These are phyloP conservation scores for Mentha longifolia DNA, from an alignment of 257 asterid species.

Conservation along the genomic window DNA sequence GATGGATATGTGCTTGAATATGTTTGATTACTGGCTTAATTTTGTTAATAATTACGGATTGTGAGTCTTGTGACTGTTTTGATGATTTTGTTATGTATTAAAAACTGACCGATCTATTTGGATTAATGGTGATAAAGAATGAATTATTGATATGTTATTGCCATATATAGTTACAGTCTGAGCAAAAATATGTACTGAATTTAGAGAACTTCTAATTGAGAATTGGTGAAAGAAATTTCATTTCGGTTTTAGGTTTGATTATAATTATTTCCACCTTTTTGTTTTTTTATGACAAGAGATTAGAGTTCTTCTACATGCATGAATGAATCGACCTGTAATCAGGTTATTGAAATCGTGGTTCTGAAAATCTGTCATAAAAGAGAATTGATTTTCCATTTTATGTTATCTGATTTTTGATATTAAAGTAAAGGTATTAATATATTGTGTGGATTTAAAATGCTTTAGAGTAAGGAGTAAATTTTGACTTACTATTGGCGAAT, in stretches of 20 bases:
- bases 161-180: background rate
- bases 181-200: background rate
- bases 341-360: background rate
- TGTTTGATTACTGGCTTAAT: constrained; percentile 14
- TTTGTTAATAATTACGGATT: background rate
- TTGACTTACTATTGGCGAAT: background rate
- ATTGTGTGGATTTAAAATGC: constrained; percentile 4
- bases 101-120: constrained; percentile 22
- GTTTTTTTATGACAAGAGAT: background rate
- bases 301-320: background rate
- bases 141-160: background rate
- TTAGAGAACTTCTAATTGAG: background rate
- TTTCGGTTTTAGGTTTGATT: background rate
- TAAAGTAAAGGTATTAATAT: background rate
- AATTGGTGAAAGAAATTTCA: no score
- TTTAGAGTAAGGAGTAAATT: background rate
- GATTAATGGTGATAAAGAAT: background rate
- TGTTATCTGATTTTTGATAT: background rate
- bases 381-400: background rate
- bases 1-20: background rate
- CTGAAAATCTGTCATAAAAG: background rate
- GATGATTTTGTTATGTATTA: background rate
- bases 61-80: background rate
- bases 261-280: background rate
- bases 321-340: constrained; percentile 1